Base-by-base conservation (phyloP, 805 yeast genomes). In the Saccharomyces jurei region DNA sequence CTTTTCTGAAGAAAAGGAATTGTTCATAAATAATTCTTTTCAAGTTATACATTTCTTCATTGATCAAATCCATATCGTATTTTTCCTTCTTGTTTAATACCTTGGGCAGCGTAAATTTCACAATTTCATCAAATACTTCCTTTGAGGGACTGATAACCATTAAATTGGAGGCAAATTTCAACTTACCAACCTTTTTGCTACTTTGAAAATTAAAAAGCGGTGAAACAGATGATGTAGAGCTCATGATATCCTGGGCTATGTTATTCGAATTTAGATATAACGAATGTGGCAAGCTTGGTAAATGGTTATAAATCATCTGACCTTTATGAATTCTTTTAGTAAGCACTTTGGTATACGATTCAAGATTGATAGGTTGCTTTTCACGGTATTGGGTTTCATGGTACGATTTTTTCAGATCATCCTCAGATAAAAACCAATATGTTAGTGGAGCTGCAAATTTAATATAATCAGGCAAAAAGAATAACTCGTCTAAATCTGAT, bases 121-220 rank as follows among this genome's bases (percentile, higher is more conserved):
- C 50, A 13, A 71, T 60, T 9, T 51, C 55, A 6, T 63, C 52
- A 56, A 67, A 75, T 4, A 61, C 46, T 30, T 61, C 58, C 6
- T 54, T 50, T 4, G 71, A 71, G 2, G 89, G 89, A 46, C 71
- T 74, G n/a, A 83, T 69, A 6, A 84, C 84, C 84, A 84, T 83
- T 5, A 84, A 64, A 57, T 80, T 81, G 47, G 77, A 74, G 0
- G 75, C 71, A 48, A 71, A 61, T 14, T 61, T 58, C 26, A 67
- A 62, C 50, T 68, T 64, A 49, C 73, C 69, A 10, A 65, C 52
- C 3, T 67, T 55, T 27, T 52, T 53, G 13, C 44, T 52, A 46
- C 49, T 46, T 32, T 55, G 60, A 46, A 60, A 61, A 48, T 59
- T 60, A 48, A 64, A 61, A 46, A 62, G 31, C 25, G 64, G 63